Evolutionary conservation across 164 flowering plant genomes (phyloP).

Genomic region (Kalanchoe fedtschenkoi): DNA sequence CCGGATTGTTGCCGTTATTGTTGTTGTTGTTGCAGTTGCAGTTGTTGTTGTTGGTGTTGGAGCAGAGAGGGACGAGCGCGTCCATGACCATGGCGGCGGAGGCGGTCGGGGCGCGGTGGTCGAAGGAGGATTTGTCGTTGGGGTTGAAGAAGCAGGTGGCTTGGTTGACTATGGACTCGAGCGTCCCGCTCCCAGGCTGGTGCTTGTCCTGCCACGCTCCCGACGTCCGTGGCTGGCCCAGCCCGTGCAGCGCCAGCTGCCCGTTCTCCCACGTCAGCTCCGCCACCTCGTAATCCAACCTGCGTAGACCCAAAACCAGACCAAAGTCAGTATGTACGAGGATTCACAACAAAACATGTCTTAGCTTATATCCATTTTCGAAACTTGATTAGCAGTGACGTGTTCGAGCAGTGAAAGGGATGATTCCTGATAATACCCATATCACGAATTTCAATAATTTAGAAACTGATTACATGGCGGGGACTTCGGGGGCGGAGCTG

Average conservation of each 20-base stretch:
- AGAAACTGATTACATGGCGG: constrained; percentile 28
- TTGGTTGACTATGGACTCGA: constrained; percentile 80
- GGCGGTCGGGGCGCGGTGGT: constrained; percentile 19
- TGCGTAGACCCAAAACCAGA: constrained; percentile 13
- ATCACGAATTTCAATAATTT: too few relatives aligned
- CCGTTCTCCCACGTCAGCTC: constrained; percentile 94
- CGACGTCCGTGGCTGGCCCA: constrained; percentile 45
- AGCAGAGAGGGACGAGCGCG: constrained; percentile 53
- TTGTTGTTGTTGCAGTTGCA: too few relatives aligned
- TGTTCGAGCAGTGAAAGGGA: too few relatives aligned
- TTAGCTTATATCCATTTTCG: too few relatives aligned
- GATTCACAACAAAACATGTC: too few relatives aligned
- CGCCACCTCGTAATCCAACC: constrained; percentile 64
- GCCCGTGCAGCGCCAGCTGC: too few relatives aligned
- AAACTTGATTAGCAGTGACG: too few relatives aligned
- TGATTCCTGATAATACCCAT: too few relatives aligned
- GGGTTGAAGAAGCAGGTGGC: constrained; percentile 29
- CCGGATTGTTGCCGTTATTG: too few relatives aligned
- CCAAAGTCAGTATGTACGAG: too few relatives aligned
- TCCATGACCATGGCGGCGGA: too few relatives aligned
- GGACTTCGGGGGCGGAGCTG: constrained; percentile 20
- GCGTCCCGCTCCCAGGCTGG: constrained; percentile 54
- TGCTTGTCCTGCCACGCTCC: constrained; percentile 19
- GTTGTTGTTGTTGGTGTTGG: constrained; percentile 14
- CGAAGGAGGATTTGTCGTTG: constrained; percentile 26